These are phyloP conservation scores for Graphilbum sp. DNA, from an alignment of 2,329 filamentous ascomycete genomes.

Conservation along the genomic window DNA sequence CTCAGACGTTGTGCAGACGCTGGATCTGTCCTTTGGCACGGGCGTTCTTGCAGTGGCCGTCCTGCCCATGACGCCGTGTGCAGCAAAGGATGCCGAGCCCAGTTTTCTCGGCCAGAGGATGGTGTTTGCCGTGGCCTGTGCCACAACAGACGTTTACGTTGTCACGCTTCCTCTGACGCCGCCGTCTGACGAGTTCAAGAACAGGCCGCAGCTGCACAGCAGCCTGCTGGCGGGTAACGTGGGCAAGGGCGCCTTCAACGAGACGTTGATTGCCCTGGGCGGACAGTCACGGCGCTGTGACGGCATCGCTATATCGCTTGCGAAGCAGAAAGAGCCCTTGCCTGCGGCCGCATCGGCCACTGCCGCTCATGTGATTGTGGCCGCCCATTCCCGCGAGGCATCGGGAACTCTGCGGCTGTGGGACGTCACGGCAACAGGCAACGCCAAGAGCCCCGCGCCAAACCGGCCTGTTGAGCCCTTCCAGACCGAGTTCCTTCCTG, in stretches of 20 bases:
- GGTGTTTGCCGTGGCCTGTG: conserved; percentile 43
- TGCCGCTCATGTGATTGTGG: conserved; percentile 33
- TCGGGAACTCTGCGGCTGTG: conserved; percentile 41
- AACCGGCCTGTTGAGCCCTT: conserved; percentile 28
- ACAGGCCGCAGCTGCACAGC: conserved; percentile 32
- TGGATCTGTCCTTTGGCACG: conserved; percentile 43
- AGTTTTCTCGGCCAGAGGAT: conserved; percentile 38
- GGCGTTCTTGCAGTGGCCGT: conserved; percentile 39
- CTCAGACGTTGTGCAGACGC: conserved; percentile 39
- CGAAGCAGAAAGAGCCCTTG: conserved; percentile 5
- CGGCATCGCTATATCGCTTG: conserved; percentile 34
- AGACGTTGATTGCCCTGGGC: conserved; percentile 35
- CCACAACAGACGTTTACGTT: conserved; percentile 38
- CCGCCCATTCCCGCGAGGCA: conserved; percentile 42
- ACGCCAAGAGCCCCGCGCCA: conserved; percentile 18
- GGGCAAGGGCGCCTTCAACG: conserved; percentile 47
- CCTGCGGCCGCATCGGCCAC: conserved; percentile 16
- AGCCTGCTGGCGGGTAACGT: conserved; percentile 35
- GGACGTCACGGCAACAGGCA: conserved; percentile 34
- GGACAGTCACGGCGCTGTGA: conserved; percentile 37
- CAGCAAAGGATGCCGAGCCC: conserved; percentile 31
- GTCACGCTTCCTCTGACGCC: conserved; percentile 44
- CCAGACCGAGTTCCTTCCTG: conserved; percentile 41
- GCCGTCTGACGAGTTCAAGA: conserved; percentile 42
- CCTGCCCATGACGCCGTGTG: conserved; percentile 32